Base-by-base conservation (phyloP, 2,329 filamentous ascomycete species). In the Keithomyces neogunnii region DNA sequence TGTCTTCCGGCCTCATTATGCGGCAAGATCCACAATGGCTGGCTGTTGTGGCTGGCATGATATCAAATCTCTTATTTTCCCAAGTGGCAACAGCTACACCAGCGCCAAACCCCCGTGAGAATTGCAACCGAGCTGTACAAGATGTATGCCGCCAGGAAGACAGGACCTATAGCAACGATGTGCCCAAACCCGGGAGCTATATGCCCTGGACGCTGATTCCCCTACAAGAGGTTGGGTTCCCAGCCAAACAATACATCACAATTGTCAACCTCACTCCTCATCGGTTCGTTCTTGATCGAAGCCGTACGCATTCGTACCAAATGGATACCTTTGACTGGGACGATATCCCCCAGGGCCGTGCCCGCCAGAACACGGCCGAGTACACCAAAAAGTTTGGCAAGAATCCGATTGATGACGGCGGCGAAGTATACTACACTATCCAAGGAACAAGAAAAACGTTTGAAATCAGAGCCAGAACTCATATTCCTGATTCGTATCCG, bases 181-280 rank as follows among this genome's bases (percentile, higher is more conserved):
- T 49, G 4, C 51, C 46, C 28, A 40, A 44, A 29, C 32, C 8
- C 6, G 53, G 51, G 5, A 53, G 33, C 33, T 50, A 51, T 39
- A 55, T 55, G 53, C 51, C 51, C 6, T 55, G 53, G 53, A 36
- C 29, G 8, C 38, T 42, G n/a, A 51, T 53, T 5, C 48, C 43
- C 3, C 39, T 50, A 10, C 48, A 32, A 11, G 19, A 32, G 9
- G 19, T 53, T 33, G 52, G 52, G 6, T 54, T 54, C 29, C 44
- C 52, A 1, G 49, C 54, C 13, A 59, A 53, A 26, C 62, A 62
- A 36, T 68, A 64, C 52, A 51, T 68, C 47, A 64, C 65, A 2
- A 62, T 68, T 13, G 64, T 68, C 32, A 67, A 68, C 42, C 57
- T 68, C 31, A 68, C 65, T 3, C 66, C 66, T 1, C 61, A 68